These are phyloP conservation scores for Claviceps humidiphila DNA, from an alignment of 2,329 filamentous ascomycete species.

Conservation along the genomic window DNA sequence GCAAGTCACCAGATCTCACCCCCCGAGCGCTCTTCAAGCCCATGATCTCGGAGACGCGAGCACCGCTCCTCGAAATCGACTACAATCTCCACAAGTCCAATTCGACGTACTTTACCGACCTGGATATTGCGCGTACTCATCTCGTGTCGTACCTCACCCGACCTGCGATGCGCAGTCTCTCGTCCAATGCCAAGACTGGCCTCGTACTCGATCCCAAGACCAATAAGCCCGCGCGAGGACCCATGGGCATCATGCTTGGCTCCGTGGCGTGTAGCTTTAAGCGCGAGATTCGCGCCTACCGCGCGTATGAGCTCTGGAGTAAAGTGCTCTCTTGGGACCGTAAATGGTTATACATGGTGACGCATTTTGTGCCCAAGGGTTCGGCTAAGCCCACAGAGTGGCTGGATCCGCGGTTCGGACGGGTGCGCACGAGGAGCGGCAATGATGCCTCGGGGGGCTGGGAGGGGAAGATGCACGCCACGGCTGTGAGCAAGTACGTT, in stretches of 20 bases:
- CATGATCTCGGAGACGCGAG: constrained; percentile 51
- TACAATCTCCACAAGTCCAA: constrained; percentile 78
- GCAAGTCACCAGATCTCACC: constrained; percentile 33
- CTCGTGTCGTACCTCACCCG: constrained; percentile 58
- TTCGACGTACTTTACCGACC: constrained; percentile 75
- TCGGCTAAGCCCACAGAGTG: constrained; percentile 41
- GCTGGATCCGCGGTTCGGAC: constrained; percentile 33
- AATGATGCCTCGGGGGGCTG: constrained; percentile 29
- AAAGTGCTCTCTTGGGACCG: constrained; percentile 62
- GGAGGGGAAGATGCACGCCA: constrained; percentile 55
- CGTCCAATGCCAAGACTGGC: constrained; percentile 6
- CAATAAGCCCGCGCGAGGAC: constrained; percentile 36
- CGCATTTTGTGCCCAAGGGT: constrained; percentile 56
- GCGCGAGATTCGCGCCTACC: constrained; percentile 56
- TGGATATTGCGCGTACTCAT: constrained; percentile 72
- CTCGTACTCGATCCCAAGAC: constrained; percentile 37
- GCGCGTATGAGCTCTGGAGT: constrained; percentile 61
- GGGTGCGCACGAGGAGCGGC: constrained; percentile 25
- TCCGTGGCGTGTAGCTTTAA: constrained; percentile 63
- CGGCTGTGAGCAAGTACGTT: constrained; percentile 67
- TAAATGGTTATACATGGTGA: constrained; percentile 70
- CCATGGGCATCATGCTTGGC: constrained; percentile 53
- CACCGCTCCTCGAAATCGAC: constrained; percentile 66
- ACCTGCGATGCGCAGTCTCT: constrained; percentile 17
- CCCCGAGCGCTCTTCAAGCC: constrained; percentile 61